A percentile compares a stretch with the other conserved stretches of the same genome.
Conservation (phyloP, 2,329 filamentous ascomycete species). For the Colletotrichum navitas region DNA sequence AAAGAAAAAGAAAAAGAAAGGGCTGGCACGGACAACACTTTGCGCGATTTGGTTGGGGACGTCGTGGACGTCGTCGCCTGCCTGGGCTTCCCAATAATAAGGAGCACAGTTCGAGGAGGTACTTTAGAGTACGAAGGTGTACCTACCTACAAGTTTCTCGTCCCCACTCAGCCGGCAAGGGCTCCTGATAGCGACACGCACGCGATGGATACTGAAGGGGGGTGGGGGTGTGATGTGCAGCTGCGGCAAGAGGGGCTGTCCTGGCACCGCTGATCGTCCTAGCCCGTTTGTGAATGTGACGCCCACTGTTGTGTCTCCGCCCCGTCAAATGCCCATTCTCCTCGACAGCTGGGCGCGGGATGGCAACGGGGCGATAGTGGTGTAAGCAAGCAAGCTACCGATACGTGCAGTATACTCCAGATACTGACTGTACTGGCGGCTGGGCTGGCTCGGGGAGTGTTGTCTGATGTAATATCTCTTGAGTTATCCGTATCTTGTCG, state of each 20-base stretch:
- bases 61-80: background rate
- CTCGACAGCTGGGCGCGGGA: background rate
- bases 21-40: slow-evolving; percentile 17
- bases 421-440: slow-evolving; percentile 2
- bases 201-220: slow-evolving; percentile 32
- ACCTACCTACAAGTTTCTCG: slow-evolving; percentile 6
- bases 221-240: slow-evolving; percentile 38
- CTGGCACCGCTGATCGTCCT: slow-evolving; percentile 35
- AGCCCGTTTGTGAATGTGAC: slow-evolving; percentile 26
- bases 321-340: background rate
- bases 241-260: slow-evolving; percentile 35
- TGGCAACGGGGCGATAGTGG: background rate
- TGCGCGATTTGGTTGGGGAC: slow-evolving; percentile 12
- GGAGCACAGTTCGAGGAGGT: slow-evolving; percentile 19
- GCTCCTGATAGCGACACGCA: slow-evolving; percentile 39
- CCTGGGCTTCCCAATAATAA: slow-evolving; percentile 25
- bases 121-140: slow-evolving; percentile 34
- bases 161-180: slow-evolving; percentile 29
- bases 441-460: background rate
- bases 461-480: slow-evolving; percentile 8
- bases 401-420: no score
- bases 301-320: slow-evolving; percentile 23
- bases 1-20: background rate
- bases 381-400: background rate
- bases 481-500: slow-evolving; percentile 15